Conservation (phyloP, 345 rosid genomes). For the Litchi chinensis region DNA sequence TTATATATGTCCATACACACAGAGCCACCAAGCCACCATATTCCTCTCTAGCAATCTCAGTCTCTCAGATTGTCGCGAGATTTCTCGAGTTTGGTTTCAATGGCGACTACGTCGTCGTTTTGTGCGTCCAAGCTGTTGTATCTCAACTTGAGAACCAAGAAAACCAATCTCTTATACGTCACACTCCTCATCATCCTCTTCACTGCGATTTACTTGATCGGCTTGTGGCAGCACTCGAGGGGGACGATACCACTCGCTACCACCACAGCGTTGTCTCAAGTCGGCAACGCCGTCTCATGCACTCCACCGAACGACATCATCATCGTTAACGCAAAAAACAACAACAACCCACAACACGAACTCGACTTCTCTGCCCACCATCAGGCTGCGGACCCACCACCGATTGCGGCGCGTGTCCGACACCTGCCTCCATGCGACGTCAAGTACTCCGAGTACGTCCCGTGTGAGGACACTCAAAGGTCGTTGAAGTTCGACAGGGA, state of each 20-base stretch:
- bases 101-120: slow-evolving; percentile 18
- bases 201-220: slow-evolving; percentile 54
- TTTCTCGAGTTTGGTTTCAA: not conserved
- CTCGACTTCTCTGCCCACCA: slow-evolving; percentile 70
- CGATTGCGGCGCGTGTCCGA: slow-evolving; percentile 36
- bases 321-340: slow-evolving; percentile 14
- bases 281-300: not conserved
- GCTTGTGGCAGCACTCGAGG: slow-evolving; percentile 48
- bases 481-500: slow-evolving; percentile 58
- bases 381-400: slow-evolving; percentile 43
- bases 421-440: slow-evolving; percentile 63
- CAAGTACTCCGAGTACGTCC: slow-evolving; percentile 61
- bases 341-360: slow-evolving; percentile 9
- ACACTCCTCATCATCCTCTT: slow-evolving; percentile 46
- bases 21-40: not conserved
- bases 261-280: not conserved
- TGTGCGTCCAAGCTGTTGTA: not conserved
- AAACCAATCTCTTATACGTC: slow-evolving; percentile 44
- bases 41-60: not conserved
- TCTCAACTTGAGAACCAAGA: slow-evolving; percentile 38
- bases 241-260: slow-evolving; percentile 18
- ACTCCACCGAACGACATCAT: not conserved
- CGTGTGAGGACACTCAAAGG: slow-evolving; percentile 70
- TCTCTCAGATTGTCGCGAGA: not conserved
- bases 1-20: not conserved